A percentile compares a stretch with the other conserved stretches of the same genome.
Evolutionary conservation across 768 basidiomycete genomes (phyloP).

Genomic region (Russula brevipes): DNA sequence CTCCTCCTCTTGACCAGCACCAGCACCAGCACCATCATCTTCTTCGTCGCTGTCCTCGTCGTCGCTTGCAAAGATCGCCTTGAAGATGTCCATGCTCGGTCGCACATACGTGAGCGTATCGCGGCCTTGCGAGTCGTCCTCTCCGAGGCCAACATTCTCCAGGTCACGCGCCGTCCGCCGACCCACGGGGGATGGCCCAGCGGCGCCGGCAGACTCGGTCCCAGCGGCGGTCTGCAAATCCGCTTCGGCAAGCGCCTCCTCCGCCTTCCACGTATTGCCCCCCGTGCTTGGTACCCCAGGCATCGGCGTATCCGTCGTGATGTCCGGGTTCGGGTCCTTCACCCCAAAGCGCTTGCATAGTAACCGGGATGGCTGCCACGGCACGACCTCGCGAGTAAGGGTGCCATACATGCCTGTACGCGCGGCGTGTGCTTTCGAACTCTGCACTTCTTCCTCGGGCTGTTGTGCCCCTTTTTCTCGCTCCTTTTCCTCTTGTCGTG

Average conservation of each 20-base stretch:
- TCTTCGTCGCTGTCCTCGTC: slow-evolving; percentile 84
- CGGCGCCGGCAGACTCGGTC: neutral
- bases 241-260: slow-evolving; percentile 22
- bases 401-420: slow-evolving; percentile 85
- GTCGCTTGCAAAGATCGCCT: slow-evolving; percentile 95
- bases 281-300: slow-evolving; percentile 11
- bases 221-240: slow-evolving; percentile 17
- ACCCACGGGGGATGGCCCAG: neutral
- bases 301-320: slow-evolving; percentile 32
- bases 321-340: slow-evolving; percentile 72
- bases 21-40: slow-evolving; percentile 35
- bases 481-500: slow-evolving; percentile 35
- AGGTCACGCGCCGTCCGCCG: slow-evolving; percentile 44
- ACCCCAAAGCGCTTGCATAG: slow-evolving; percentile 94
- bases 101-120: slow-evolving; percentile 86
- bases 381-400: slow-evolving; percentile 67
- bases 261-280: slow-evolving; percentile 19
- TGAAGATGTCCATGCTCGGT: slow-evolving; percentile 90
- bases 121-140: slow-evolving; percentile 83
- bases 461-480: slow-evolving; percentile 41
- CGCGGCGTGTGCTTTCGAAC: slow-evolving; percentile 78
- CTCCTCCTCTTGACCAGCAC: slow-evolving; percentile 5
- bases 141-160: slow-evolving; percentile 82
- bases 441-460: slow-evolving; percentile 51
- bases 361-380: slow-evolving; percentile 79